These are phyloP conservation scores for Colletotrichum euphorbiae DNA, from an alignment of 2,329 filamentous ascomycete species.

Conservation along the genomic window DNA sequence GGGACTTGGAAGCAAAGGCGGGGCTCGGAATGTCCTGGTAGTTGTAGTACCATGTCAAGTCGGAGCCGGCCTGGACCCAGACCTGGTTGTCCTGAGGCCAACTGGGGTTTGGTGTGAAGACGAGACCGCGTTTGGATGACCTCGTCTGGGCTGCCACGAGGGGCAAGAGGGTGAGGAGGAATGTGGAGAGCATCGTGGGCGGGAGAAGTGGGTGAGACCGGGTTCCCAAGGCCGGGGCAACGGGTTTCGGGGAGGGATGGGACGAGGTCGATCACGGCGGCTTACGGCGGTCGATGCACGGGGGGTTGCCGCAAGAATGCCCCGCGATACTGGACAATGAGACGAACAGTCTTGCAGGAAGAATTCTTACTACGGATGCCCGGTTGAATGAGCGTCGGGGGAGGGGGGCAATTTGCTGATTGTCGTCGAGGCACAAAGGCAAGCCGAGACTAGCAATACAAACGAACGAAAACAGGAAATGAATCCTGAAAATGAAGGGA, in stretches of 20 bases:
- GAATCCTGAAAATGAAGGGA: neutral
- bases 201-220: slow-evolving; percentile 25
- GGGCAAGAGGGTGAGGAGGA: slow-evolving; percentile 41
- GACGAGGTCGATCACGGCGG: slow-evolving; percentile 4
- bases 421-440: neutral
- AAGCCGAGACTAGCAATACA: neutral
- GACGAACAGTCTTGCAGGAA: too few species aligned
- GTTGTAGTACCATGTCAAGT: slow-evolving; percentile 89
- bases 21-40: slow-evolving; percentile 70
- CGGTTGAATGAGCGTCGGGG: slow-evolving; percentile 10
- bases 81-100: slow-evolving; percentile 72
- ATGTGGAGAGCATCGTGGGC: slow-evolving; percentile 36
- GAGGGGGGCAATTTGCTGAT: neutral
- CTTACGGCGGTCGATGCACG: neutral
- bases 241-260: neutral
- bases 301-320: neutral
- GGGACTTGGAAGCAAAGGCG: slow-evolving; percentile 59
- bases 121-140: slow-evolving; percentile 77
- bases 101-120: slow-evolving; percentile 70
- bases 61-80: slow-evolving; percentile 68
- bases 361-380: neutral
- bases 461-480: slow-evolving; percentile 21
- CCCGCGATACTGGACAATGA: neutral
- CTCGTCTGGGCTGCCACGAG: slow-evolving; percentile 48
- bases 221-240: slow-evolving; percentile 6